Evolutionary conservation across 345 rosid genomes (phyloP), one percentile per base, ranked within the genome.

Genomic region (Nephelium lappaceum): DNA sequence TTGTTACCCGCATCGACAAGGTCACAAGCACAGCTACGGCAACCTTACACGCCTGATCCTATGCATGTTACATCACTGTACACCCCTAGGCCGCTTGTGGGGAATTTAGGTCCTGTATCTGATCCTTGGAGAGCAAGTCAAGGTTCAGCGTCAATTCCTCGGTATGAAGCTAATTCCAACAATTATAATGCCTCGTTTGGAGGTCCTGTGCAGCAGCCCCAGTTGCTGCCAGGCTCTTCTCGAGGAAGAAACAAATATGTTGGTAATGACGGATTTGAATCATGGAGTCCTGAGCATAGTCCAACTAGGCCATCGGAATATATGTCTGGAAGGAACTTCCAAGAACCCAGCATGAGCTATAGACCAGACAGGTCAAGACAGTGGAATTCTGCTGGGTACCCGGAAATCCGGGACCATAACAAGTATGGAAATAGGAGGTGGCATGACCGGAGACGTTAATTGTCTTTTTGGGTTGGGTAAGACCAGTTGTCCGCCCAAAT

Each of bases 211-310:
- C 88, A 75, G 82, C 88, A 76, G 82, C 77, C 75, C 73, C 86
- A 81, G 75, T 36, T 80, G 64, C 75, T 60, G 71, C 75, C 87
- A 60, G 87, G 80, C 71, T 85, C 76, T 71, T 79, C 36, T 18
- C 25, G 80, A 77, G 87, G 82, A 51, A 87, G 87, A 79, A 89
- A 86, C 67, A 83, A 73, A 78, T 69, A 75, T 76, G 79, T 24
- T 6, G 75, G 82, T 18, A 71, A 80, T 75, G 85, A 81, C n/a
- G 97, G 86, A 25, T 93, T 79, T 58, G 97, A 93, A 80, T 93
- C 98, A 3, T 93, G 97, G 97, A 92, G 97, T 84, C 97, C 95
- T 0, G 98, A 95, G 55, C 80, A 88, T 77, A 95, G 97, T 78
- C 97, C 91, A 47, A 82, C 69, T 53, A 90, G 91, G 80, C 78